Evolutionary conservation across 768 basidiomycete genomes (phyloP), one percentile per base, ranked within the genome.

Genomic region (Astraeus odoratus): DNA sequence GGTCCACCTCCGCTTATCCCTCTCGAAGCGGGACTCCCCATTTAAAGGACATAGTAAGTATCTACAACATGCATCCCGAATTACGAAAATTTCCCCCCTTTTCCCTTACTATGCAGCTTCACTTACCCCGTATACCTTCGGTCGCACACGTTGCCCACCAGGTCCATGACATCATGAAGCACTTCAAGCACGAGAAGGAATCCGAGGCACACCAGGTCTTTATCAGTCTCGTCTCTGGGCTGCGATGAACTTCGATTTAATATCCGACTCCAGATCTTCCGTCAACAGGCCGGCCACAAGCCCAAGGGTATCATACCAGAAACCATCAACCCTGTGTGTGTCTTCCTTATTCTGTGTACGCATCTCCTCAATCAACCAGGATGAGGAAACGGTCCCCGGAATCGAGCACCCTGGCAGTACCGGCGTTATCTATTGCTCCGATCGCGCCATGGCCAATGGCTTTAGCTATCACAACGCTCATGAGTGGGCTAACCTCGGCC

Each of bases 371-470:
- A 46, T 29, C 20, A 49, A 46, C 15, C 47, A 86, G 76, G 85
- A 89, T 53, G 90, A 93, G 55, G 90, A 94, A 67, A 91, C 90
- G 1, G 80, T 94, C 4, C 91, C 90, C 16, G 90, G 88, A 39
- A 87, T 89, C 56, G 76, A 82, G 58, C 87, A 88, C 59, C 88
- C 88, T 2, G 78, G 78, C 26, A 66, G 66, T 54, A 75, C 74
- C 1, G 70, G 75, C 48, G 80, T 83, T 22, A 81, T 94, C 57
- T 96, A 94, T 61, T 93, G 91, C 64, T 90, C 87, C 1, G 88
- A 93, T 58, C 81, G 92, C 47, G 88, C 92, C n/a, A 89, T 91
- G 71, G 91, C 91, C 9, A 95, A 96, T 58, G 93, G 93, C 8
- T 96, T 92, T 71, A 82, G 69, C 51, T 86, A 88, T 53, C 77